Evolutionary conservation across 2,329 filamentous ascomycete species (phyloP).

Genomic region (Talaromyces islandicus): DNA sequence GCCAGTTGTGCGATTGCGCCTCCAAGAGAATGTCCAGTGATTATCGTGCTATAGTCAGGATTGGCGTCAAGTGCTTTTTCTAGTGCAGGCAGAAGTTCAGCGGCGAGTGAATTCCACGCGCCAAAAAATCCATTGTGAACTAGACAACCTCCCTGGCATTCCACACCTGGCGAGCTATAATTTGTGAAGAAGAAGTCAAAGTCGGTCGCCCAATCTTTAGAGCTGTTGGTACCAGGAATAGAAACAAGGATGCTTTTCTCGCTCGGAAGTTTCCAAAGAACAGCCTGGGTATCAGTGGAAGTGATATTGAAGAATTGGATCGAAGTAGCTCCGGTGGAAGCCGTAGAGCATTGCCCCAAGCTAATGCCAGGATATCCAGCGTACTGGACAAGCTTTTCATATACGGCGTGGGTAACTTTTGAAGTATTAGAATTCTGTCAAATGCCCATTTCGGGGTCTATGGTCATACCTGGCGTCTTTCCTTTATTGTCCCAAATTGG

Average conservation of each 20-base stretch:
- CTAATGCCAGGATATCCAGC: not conserved
- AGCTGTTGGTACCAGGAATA: not conserved
- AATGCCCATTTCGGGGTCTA: not conserved
- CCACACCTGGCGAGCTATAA: not conserved
- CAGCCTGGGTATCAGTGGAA: not conserved
- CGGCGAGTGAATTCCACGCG: not conserved
- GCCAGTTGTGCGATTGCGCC: not conserved
- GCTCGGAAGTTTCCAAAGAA: not conserved
- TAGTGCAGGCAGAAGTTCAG: not conserved
- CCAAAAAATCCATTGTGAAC: not conserved
- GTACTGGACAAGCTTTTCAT: not conserved
- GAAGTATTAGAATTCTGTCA: not conserved
- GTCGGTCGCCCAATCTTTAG: not conserved
- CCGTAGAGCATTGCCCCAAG: not conserved
- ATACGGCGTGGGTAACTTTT: not conserved
- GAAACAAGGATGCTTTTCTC: not conserved
- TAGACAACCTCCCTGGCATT: not conserved
- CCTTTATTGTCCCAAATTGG: not conserved
- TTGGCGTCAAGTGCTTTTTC: not conserved
- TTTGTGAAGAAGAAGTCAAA: not conserved
- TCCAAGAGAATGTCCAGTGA: not conserved
- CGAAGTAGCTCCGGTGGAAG: not conserved
- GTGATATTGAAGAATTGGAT: not conserved
- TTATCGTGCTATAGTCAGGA: not conserved
- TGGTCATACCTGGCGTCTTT: not conserved